Base-by-base conservation (phyloP, 2,329 filamentous ascomycete genomes). In the Penicillium sp. region DNA sequence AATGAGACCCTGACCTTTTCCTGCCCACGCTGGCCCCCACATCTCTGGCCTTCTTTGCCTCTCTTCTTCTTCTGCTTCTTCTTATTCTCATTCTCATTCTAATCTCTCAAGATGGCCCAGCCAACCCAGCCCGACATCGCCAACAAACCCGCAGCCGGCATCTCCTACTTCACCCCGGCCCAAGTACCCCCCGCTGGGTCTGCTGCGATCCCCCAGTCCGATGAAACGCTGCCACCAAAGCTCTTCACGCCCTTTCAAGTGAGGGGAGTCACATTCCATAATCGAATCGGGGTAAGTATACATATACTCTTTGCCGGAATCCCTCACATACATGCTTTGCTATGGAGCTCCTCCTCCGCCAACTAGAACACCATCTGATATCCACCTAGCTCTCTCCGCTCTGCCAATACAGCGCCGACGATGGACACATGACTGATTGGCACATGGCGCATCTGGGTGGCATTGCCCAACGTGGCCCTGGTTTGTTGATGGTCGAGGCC, bases 361-460 rank as follows among this genome's bases (percentile, higher is more conserved):
- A n/a, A n/a, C n/a, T n/a, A n/a, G n/a, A n/a, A n/a, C n/a, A n/a
- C n/a, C n/a, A n/a, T n/a, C n/a, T n/a, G n/a, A n/a, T n/a, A n/a
- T 23, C 13, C 29, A 9, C 24, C 29, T 43, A 78, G 73, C 74
- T 87, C 9, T 80, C 83, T 2, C 85, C 85, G 0, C 73, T 88
- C 3, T 88, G 86, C 69, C 85, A 88, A 68, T 89, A 89, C 72
- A 84, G 80, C 6, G 82, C 85, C 12, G 66, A 85, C 37, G 81
- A 88, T 66, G 86, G 92, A 32, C 88, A 93, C 71, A 77, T 87
- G 58, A 92, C 88, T 1, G 81, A 88, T 68, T 96, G 86, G 82
- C 91, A 96, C 70, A 77, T 93, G 43, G 85, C 91, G 13, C 91
- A 96, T 66, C 79, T 93, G 21, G 90, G 91, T 50, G 86, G 90